These are phyloP conservation scores for Lolium rigidum DNA, from an alignment of 176 grass and related monocot genomes.

Conservation along the genomic window DNA sequence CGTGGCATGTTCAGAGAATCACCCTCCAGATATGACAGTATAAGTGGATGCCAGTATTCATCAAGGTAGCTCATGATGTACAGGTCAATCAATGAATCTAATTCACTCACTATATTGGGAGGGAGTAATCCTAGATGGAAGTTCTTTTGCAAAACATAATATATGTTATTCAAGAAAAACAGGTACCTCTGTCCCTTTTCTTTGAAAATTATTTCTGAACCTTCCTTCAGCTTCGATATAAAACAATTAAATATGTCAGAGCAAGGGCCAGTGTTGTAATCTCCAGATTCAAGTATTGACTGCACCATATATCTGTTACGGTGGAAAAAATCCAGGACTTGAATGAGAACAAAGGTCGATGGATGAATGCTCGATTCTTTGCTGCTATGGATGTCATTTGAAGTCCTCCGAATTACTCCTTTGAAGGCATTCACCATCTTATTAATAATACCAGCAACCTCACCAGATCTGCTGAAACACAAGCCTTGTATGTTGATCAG, in stretches of 20 bases:
- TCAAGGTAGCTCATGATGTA: background rate
- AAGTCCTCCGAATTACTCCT: background rate
- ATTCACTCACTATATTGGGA: background rate
- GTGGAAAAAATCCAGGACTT: background rate
- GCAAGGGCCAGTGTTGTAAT: conserved; percentile 8
- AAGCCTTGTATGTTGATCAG: background rate
- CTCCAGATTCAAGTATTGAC: conserved; percentile 3
- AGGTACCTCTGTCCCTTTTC: background rate
- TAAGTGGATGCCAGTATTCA: background rate
- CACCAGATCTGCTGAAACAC: background rate
- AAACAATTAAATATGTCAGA: background rate
- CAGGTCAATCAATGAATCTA: background rate
- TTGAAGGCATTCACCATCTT: conserved; percentile 17
- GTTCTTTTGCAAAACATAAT: background rate
- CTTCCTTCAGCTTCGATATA: background rate
- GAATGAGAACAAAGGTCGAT: background rate
- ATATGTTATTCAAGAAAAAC: background rate
- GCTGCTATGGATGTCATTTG: background rate
- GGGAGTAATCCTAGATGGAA: background rate
- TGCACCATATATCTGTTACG: background rate
- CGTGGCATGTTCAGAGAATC: background rate
- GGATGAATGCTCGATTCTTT: background rate
- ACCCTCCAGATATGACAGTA: background rate
- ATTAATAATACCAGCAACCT: background rate
- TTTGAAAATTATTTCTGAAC: background rate